A percentile compares a stretch with the other conserved stretches of the same genome.
phyloP scores from a whole-genome alignment of 176 grass and related monocot species.

The Triticum turgidum region DNA sequence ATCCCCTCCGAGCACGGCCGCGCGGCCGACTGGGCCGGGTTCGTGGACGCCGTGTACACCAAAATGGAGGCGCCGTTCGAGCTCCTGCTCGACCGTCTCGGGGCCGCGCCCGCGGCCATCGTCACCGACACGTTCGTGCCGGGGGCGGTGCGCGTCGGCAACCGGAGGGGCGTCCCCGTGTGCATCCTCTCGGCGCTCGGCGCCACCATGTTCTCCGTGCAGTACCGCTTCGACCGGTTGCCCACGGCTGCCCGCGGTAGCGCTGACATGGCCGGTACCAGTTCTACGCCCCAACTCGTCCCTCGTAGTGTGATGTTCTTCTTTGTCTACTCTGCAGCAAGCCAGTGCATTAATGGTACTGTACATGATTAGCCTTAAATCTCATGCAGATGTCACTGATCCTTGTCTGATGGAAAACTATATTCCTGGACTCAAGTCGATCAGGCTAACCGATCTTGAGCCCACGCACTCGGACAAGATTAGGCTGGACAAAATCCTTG shows the following conservation, averaged over 20 bases:
- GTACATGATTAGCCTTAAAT: neutral
- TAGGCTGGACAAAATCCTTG: neutral
- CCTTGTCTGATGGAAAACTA: constrained; percentile 41
- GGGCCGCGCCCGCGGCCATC: constrained; percentile 7
- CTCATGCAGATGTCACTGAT: constrained; percentile 30
- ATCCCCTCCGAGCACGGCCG: constrained; percentile 45
- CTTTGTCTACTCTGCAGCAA: neutral
- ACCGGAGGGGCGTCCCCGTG: constrained; percentile 27
- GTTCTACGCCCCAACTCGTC: neutral
- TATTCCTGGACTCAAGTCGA: constrained; percentile 32
- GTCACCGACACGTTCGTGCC: constrained; percentile 33
- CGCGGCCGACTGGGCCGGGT: constrained; percentile 27
- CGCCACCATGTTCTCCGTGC: constrained; percentile 39
- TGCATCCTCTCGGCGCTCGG: constrained; percentile 31
- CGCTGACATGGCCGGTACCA: neutral
- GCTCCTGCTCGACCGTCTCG: constrained; percentile 31
- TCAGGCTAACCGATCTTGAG: constrained; percentile 7
- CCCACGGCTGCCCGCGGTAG: neutral
- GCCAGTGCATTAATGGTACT: neutral
- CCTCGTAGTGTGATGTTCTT: constrained; percentile 16
- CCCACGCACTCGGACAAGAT: neutral
- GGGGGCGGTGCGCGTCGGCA: constrained; percentile 40
- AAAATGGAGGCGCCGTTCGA: constrained; percentile 38
- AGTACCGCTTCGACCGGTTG: constrained; percentile 29
- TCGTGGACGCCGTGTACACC: constrained; percentile 37